These are phyloP conservation scores for Aspergillus candidus DNA, from an alignment of 2,329 filamentous ascomycete species.

Conservation along the genomic window DNA sequence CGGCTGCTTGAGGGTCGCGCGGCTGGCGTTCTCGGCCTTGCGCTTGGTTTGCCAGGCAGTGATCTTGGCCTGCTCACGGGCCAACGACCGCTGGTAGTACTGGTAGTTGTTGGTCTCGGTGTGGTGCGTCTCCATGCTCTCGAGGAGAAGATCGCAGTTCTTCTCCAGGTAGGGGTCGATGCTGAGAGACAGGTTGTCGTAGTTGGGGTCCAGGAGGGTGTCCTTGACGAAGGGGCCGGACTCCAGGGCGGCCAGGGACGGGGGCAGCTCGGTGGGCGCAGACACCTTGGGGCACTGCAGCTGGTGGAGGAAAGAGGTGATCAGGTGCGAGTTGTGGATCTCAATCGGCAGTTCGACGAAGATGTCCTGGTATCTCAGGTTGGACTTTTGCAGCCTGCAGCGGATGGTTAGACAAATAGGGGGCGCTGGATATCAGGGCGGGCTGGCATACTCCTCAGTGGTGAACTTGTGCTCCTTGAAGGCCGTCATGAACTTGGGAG, in stretches of 20 bases:
- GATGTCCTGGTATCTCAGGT: conserved; percentile 89
- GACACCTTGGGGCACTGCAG: conserved; percentile 62
- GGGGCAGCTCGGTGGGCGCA: conserved; percentile 66
- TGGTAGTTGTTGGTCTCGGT: conserved; percentile 99
- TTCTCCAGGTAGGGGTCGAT: conserved; percentile 98
- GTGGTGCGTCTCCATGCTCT: conserved; percentile 96
- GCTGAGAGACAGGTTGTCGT: conserved; percentile 81
- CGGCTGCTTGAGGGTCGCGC: conserved; percentile 78
- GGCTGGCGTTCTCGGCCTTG: conserved; percentile 86
- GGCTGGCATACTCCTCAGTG: conserved; percentile 69
- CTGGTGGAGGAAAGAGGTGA: conserved; percentile 93
- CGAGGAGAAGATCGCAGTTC: conserved; percentile 91
- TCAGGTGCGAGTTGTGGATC: conserved; percentile 94
- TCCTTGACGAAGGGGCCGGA: conserved; percentile 54
- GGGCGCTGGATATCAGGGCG: neutral
- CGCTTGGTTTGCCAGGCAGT: conserved; percentile 94
- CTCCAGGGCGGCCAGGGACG: conserved; percentile 71
- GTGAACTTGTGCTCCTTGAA: conserved; percentile 98
- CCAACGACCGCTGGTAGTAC: conserved; percentile 89
- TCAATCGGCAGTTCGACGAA: conserved; percentile 81
- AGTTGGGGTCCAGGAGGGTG: conserved; percentile 73
- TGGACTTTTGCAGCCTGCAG: conserved; percentile 82
- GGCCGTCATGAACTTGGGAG: conserved; percentile 77
- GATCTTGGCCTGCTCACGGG: conserved; percentile 93
- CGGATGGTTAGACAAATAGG: conserved; percentile 12